These are phyloP conservation scores for Aspergillus melleus DNA, from an alignment of 2,329 filamentous ascomycete species.

Conservation along the genomic window DNA sequence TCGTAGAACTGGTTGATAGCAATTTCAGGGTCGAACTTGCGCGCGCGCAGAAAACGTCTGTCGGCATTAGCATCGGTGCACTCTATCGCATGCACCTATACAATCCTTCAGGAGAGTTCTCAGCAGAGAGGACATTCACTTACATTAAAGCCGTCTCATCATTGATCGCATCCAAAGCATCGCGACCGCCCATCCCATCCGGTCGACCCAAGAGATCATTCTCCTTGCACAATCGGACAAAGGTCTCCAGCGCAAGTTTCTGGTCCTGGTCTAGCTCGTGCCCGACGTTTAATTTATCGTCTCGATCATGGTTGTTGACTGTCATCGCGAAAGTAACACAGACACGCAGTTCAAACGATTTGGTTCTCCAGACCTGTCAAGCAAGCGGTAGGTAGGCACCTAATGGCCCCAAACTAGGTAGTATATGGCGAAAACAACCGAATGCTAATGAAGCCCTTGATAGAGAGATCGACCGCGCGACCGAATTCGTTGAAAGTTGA, in stretches of 20 bases:
- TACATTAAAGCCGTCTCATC: conserved; percentile 21
- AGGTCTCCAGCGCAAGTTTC: not conserved
- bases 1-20: conserved; percentile 20
- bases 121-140: not conserved
- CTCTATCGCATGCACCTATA: not conserved
- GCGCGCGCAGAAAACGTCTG: conserved; percentile 22
- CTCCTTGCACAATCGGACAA: conserved; percentile 3
- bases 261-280: not conserved
- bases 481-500: not conserved
- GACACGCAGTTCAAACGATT: not conserved
- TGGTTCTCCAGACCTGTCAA: too few relatives aligned
- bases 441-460: not conserved
- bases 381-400: too few relatives aligned
- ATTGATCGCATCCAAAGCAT: conserved; percentile 16
- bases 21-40: conserved; percentile 8
- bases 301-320: conserved; percentile 6
- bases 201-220: conserved; percentile 12
- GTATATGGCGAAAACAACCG: not conserved
- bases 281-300: conserved; percentile 18
- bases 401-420: not conserved
- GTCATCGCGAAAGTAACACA: not conserved
- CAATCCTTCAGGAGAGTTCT: too few relatives aligned
- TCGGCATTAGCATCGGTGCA: not conserved
- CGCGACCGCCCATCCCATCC: conserved; percentile 11
- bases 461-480: not conserved